Conservation (phyloP, 768 basidiomycete species). For the Pleurotus cornucopiae region DNA sequence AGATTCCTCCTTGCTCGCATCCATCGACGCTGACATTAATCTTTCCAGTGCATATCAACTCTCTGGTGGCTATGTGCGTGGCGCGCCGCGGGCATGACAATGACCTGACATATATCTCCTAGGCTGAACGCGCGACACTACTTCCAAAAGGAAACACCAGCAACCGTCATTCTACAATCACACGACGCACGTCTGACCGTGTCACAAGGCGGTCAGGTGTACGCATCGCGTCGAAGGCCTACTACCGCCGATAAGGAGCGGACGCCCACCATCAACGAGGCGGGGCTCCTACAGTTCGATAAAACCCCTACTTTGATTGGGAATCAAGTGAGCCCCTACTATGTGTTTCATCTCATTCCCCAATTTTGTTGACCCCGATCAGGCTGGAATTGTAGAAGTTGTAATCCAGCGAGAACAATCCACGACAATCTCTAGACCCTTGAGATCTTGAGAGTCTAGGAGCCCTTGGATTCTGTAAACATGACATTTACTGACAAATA, state of each 20-base stretch:
- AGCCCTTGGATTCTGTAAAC: neutral
- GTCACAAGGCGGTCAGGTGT: neutral
- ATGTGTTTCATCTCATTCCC: neutral
- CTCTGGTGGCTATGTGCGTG: conserved; percentile 2
- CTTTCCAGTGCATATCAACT: conserved; percentile 5
- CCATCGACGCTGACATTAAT: neutral
- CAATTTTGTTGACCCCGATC: neutral
- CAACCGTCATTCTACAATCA: neutral
- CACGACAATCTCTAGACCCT: neutral
- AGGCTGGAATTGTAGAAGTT: neutral
- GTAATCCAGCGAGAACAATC: conserved; percentile 3
- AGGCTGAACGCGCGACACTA: conserved; percentile 4
- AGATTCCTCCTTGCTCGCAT: neutral
- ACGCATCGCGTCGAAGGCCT: conserved; percentile 1
- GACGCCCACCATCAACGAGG: conserved; percentile 5
- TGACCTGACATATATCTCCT: neutral
- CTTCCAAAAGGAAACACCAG: conserved; percentile 2
- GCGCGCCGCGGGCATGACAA: neutral
- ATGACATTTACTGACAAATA: too few species aligned
- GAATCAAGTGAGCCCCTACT: neutral
- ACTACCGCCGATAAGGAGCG: conserved; percentile 1
- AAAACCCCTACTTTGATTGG: neutral
- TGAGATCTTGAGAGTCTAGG: neutral
- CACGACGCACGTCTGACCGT: conserved; percentile 1
- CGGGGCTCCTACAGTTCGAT: neutral